These are phyloP conservation scores for Ceriops zippeliana DNA, from an alignment of 345 rosid species.

Conservation along the genomic window DNA sequence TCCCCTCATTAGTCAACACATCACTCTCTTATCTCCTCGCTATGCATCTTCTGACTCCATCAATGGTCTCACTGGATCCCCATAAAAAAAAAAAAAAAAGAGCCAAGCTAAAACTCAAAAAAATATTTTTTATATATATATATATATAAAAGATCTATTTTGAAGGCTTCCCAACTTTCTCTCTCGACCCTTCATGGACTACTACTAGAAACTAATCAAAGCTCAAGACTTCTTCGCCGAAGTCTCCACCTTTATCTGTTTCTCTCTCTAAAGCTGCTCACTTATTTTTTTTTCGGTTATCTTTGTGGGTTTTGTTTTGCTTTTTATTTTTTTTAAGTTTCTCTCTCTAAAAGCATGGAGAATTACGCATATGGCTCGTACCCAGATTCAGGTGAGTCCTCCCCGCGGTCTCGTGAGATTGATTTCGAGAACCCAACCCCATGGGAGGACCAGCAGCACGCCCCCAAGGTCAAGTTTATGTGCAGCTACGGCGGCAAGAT, in stretches of 20 bases:
- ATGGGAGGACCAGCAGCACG: conserved; percentile 66
- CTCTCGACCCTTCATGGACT: too few relatives aligned
- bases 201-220: too few relatives aligned
- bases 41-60: conserved; percentile 18
- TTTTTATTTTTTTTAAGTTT: background rate
- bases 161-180: too few relatives aligned
- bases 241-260: too few relatives aligned
- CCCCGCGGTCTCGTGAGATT: conserved; percentile 93
- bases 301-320: too few relatives aligned
- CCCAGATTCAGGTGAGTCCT: conserved; percentile 86
- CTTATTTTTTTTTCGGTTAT: too few relatives aligned
- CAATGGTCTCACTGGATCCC: conserved; percentile 14
- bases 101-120: too few relatives aligned
- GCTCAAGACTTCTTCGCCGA: too few relatives aligned
- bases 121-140: too few relatives aligned
- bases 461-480: conserved; percentile 71
- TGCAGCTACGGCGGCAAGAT: conserved; percentile 93
- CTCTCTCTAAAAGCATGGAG: conserved; percentile 43
- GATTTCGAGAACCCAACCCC: conserved; percentile 77
- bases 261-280: background rate
- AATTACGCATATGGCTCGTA: conserved; percentile 58
- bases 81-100: too few relatives aligned
- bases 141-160: too few relatives aligned
- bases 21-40: conserved; percentile 25
- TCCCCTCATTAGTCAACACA: conserved; percentile 19